These are phyloP conservation scores for Moricandia arvensis DNA, from an alignment of 345 rosid species.

Conservation along the genomic window DNA sequence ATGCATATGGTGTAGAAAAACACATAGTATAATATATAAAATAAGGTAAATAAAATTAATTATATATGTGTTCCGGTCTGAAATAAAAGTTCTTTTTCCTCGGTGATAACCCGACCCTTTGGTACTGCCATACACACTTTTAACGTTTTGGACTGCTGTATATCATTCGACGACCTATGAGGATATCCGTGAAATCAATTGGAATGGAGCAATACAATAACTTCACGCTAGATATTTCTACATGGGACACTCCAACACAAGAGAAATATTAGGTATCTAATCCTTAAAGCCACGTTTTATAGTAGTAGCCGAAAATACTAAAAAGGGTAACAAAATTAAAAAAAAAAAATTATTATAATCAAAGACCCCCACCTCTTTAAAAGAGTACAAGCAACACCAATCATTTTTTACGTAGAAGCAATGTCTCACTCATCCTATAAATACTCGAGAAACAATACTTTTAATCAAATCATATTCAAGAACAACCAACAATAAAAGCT, in stretches of 20 bases:
- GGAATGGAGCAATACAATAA: conserved; percentile 14
- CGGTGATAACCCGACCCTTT: background rate
- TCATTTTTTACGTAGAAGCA: conserved; percentile 34
- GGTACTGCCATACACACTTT: background rate
- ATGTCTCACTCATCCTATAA: conserved; percentile 18
- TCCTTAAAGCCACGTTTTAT: conserved; percentile 30
- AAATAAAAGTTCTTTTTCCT: too few species aligned
- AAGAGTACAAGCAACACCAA: conserved; percentile 41
- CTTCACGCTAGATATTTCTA: conserved; percentile 11
- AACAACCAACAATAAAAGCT: conserved; percentile 2
- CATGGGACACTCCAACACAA: conserved; percentile 1
- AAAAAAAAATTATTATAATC: background rate
- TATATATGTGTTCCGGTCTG: too few species aligned
- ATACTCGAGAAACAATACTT: conserved; percentile 3
- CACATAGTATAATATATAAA: too few species aligned
- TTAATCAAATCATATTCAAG: background rate
- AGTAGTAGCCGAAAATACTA: conserved; percentile 15
- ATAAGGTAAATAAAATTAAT: too few species aligned
- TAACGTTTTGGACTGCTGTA: background rate
- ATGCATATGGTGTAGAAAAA: too few species aligned
- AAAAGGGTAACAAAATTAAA: conserved; percentile 29
- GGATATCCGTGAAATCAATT: conserved; percentile 23
- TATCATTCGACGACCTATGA: conserved; percentile 3
- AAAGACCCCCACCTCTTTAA: conserved; percentile 21
- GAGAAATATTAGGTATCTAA: conserved; percentile 10